These are phyloP conservation scores for Papiliotrema nemorosa DNA, from an alignment of 1,284 basidiomycete species.

Conservation along the genomic window DNA sequence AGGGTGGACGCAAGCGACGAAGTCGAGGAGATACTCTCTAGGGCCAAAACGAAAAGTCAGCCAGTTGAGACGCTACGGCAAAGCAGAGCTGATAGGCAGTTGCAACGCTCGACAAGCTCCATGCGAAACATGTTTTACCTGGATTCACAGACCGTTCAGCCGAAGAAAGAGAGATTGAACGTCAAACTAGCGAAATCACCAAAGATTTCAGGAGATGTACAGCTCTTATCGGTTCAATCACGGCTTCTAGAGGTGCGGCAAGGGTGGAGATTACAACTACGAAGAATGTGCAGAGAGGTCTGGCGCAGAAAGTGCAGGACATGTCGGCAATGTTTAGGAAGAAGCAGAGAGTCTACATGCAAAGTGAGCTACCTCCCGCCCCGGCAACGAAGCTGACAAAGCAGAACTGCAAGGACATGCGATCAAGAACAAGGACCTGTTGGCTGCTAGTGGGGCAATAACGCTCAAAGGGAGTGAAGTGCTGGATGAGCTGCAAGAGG, in stretches of 20 bases:
- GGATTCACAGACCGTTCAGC: conserved; percentile 90
- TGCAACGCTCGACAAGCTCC: conserved; percentile 78
- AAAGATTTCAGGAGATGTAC: conserved; percentile 85
- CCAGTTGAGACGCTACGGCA: background rate
- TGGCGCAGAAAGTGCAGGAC: conserved; percentile 92
- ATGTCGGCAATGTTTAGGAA: conserved; percentile 90
- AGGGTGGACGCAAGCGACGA: conserved; percentile 91
- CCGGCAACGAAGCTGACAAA: conserved; percentile 4
- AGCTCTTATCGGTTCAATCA: conserved; percentile 59
- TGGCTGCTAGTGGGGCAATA: conserved; percentile 73
- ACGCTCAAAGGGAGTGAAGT: conserved; percentile 75
- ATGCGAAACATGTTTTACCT: conserved; percentile 91
- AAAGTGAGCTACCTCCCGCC: conserved; percentile 63
- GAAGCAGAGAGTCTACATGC: conserved; percentile 96
- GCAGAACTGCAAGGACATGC: conserved; percentile 87
- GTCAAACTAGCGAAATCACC: conserved; percentile 81
- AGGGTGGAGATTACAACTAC: conserved; percentile 66
- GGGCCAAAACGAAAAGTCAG: conserved; percentile 74
- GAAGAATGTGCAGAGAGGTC: conserved; percentile 93
- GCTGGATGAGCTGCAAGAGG: conserved; percentile 76
- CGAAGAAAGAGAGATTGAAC: conserved; percentile 92
- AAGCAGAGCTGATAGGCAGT: conserved; percentile 53
- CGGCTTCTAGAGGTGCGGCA: conserved; percentile 46
- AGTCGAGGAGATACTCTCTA: conserved; percentile 71
- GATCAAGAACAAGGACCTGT: conserved; percentile 86